Evolutionary conservation across 495 filamentous ascomycete species (phyloP).

Genomic region (Hyaloscypha variabilis): DNA sequence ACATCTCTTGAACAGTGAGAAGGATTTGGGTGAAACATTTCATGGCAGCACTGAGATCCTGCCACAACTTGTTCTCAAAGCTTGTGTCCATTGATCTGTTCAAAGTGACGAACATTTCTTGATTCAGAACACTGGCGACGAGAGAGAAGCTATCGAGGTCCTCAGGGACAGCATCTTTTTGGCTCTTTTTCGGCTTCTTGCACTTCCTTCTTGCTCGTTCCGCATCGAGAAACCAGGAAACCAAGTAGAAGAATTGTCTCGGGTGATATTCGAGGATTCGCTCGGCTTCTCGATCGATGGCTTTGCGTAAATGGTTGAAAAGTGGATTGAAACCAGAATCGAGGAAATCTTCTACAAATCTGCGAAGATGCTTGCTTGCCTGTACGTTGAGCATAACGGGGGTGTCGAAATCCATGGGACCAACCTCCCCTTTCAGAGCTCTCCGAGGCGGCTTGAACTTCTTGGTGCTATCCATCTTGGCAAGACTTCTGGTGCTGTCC

Average conservation of each 20-base stretch:
- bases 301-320: slow-evolving; percentile 81
- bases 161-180: slow-evolving; percentile 42
- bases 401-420: slow-evolving; percentile 75
- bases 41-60: slow-evolving; percentile 84
- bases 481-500: slow-evolving; percentile 42
- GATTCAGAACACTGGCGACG: slow-evolving; percentile 86
- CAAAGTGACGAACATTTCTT: slow-evolving; percentile 87
- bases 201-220: slow-evolving; percentile 74
- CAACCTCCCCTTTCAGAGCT: slow-evolving; percentile 63
- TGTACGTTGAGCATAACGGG: slow-evolving; percentile 64
- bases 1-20: slow-evolving; percentile 95
- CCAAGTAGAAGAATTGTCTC: slow-evolving; percentile 88
- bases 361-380: slow-evolving; percentile 71
- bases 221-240: slow-evolving; percentile 92
- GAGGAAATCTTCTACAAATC: slow-evolving; percentile 91
- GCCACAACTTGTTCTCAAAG: slow-evolving; percentile 83
- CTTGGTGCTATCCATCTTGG: slow-evolving; percentile 92
- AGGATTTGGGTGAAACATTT: slow-evolving; percentile 86
- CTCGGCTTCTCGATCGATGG: slow-evolving; percentile 89
- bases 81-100: slow-evolving; percentile 80
- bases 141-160: slow-evolving; percentile 82
- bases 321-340: slow-evolving; percentile 97
- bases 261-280: slow-evolving; percentile 73
- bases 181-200: slow-evolving; percentile 47
- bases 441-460: slow-evolving; percentile 81